Percentiles rank a stretch among this genome's conserved stretches.
These are phyloP conservation scores for Penicillium sp. DNA, from an alignment of 2,329 filamentous ascomycete species.

Conservation along the genomic window DNA sequence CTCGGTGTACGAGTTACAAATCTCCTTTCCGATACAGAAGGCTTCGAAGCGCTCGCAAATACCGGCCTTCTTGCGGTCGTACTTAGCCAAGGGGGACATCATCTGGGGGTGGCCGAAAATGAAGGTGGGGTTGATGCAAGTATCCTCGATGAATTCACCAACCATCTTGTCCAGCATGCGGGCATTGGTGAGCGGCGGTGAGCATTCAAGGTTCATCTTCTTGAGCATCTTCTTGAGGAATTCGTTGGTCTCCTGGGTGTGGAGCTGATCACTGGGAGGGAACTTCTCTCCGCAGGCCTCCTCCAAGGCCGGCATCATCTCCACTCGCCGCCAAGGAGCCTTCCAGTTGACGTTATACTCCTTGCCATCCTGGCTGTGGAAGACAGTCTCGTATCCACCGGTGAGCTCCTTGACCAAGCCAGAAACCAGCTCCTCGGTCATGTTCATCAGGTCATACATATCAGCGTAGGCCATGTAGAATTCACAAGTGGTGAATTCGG, in stretches of 20 bases:
- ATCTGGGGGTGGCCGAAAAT: constrained; percentile 80
- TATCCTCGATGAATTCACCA: constrained; percentile 93
- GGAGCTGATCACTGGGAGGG: constrained; percentile 81
- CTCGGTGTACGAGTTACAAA: constrained; percentile 81
- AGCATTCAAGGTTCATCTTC: constrained; percentile 89
- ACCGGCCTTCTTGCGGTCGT: constrained; percentile 76
- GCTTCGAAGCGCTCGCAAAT: constrained; percentile 97
- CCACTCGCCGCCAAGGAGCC: constrained; percentile 85
- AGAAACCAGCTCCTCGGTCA: constrained; percentile 91
- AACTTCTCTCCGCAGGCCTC: constrained; percentile 90
- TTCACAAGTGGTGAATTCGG: constrained; percentile 95
- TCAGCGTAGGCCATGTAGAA: constrained; percentile 96
- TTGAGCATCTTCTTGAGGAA: constrained; percentile 82
- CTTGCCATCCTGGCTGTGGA: constrained; percentile 83
- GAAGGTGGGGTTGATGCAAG: constrained; percentile 89
- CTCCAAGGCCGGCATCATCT: constrained; percentile 95
- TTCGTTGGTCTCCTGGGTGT: constrained; percentile 83
- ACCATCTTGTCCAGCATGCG: constrained; percentile 95
- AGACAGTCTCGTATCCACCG: constrained; percentile 80
- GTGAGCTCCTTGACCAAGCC: constrained; percentile 85
- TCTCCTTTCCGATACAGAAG: constrained; percentile 79
- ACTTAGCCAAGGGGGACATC: constrained; percentile 97
- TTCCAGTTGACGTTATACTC: constrained; percentile 94
- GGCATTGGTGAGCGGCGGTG: constrained; percentile 86
- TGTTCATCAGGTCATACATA: constrained; percentile 84